Evolutionary conservation across 2,329 filamentous ascomycete genomes (phyloP), one percentile per base, ranked within the genome.

Genomic region (Lecanoromycetidae sp.): DNA sequence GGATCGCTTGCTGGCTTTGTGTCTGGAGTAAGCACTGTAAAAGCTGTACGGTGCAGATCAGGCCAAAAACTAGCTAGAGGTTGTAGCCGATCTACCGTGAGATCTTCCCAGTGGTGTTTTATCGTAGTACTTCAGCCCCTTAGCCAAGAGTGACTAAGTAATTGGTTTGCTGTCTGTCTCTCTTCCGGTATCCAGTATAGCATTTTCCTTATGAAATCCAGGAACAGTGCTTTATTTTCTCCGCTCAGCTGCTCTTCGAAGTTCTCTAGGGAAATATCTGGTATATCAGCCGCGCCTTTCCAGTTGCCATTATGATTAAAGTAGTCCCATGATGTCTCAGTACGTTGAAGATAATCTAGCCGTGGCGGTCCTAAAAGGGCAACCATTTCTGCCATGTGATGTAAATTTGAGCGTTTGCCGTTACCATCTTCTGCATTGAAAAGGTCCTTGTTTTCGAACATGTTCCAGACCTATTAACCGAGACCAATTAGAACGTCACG

Each of bases 101-200:
- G n/a, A n/a, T n/a, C n/a, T n/a, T n/a, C n/a, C n/a, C n/a, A n/a
- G n/a, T n/a, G n/a, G n/a, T n/a, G n/a, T n/a, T n/a, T n/a, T n/a
- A n/a, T n/a, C n/a, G n/a, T n/a, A n/a, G n/a, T n/a, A n/a, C n/a
- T n/a, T n/a, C n/a, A n/a, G n/a, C n/a, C n/a, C n/a, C n/a, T 51
- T 20, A 51, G 19, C 39, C 48, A 50, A n/a, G 30, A 17, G 36
- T 50, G 49, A 23, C 43, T 15, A 22, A 57, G 48, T 32, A 58
- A 49, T 36, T 59, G 49, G 23, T 41, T 45, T 12, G 56, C 56
- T 15, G 41, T 53, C 27, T 51, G 41, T 46, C 56, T 54, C 26
- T 54, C 48, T 34, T 54, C 54, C 10, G 51, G 53, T 9, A 36
- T 26, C 56, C 55, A 58, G 15, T 44, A 32, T 29, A 58, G 35